Evolutionary conservation across 805 yeast genomes (phyloP).

Genomic region (Yarrowia alimentaria): DNA sequence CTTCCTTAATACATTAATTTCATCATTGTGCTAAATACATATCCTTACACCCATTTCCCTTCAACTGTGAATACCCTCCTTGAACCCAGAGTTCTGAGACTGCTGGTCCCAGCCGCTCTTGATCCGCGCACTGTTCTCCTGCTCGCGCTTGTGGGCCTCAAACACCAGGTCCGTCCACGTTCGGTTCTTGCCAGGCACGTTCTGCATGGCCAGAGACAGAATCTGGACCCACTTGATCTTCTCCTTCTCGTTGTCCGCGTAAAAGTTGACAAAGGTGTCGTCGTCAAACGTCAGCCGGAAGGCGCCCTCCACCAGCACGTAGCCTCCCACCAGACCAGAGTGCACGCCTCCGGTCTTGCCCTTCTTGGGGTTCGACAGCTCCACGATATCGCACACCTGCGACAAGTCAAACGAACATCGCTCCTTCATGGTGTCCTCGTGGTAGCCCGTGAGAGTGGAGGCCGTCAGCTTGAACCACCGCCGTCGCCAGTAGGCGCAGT

Average conservation of each 20-base stretch:
- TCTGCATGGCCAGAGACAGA: conserved; percentile 37
- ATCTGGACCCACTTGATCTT: conserved; percentile 64
- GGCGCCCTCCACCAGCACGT: conserved; percentile 51
- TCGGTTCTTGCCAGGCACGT: conserved; percentile 21
- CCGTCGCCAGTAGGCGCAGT: conserved; percentile 68
- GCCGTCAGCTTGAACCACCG: conserved; percentile 75
- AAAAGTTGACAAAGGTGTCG: conserved; percentile 78
- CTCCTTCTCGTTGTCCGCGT: conserved; percentile 66
- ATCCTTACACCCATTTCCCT: too few relatives aligned
- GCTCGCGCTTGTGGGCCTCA: conserved; percentile 16
- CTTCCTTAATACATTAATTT: too few relatives aligned
- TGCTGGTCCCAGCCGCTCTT: conserved; percentile 11
- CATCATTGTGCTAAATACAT: too few relatives aligned
- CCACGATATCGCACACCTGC: conserved; percentile 56
- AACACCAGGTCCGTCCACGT: conserved; percentile 26
- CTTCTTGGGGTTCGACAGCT: conserved; percentile 35
- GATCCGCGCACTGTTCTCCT: conserved; percentile 11
- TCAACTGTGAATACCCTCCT: too few relatives aligned
- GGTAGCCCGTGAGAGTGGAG: conserved; percentile 68
- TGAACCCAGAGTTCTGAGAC: conserved; percentile 9
- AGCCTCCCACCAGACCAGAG: conserved; percentile 46
- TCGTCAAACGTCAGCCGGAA: conserved; percentile 74
- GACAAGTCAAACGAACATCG: conserved; percentile 66
- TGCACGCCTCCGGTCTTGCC: conserved; percentile 41
- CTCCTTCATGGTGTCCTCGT: conserved; percentile 59